Evolutionary conservation across 2,329 filamentous ascomycete species (phyloP), one percentile per base, ranked within the genome.

Genomic region (Ophiostoma perfectum): DNA sequence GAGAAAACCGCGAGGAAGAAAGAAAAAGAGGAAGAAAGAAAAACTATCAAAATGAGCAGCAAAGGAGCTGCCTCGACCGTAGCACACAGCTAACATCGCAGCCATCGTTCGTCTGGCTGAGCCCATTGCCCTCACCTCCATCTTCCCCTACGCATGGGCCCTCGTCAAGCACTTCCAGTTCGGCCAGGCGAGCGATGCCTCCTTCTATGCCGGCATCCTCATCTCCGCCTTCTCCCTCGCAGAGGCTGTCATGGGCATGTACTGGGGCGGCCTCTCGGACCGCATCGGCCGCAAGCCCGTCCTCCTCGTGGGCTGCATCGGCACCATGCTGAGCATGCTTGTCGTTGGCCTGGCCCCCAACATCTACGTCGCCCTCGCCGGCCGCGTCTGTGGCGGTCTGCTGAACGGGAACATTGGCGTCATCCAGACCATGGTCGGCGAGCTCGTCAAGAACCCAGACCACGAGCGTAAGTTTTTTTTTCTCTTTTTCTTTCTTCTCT

Each of bases 371-470:
- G 93, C 93, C 16, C 81, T 97, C 62, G 75, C 86, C 42, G 93
- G 92, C 14, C 84, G 93, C 74, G 86, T 88, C 62, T 76, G 95
- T 14, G 93, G 92, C 58, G 93, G 93, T 36, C 82, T 93, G 12
- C 82, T 97, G 68, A 97, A 97, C 77, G 93, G 93, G 70, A 97
- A 97, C 75, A 92, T 96, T 73, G 93, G 91, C 41, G 91, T 95
- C 47, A 92, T 95, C 72, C 90, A 96, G 78, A 96, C 92, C 18
- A 96, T 96, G 91, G 93, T 97, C 14, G 92, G 90, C 41, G 93
- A 97, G 78, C 78, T 97, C 68, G 90, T 96, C 66, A 90, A 85
- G 45, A 91, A 89, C 69, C 92, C 91, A 14, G 90, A 93, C 74
- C 91, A 96, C 78, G 92, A 96, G 79, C 92, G 27, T 27, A 27